Evolutionary conservation across 306 rosid genomes (phyloP), one percentile per base, ranked within the genome.

Genomic region (Castanea sativa): DNA sequence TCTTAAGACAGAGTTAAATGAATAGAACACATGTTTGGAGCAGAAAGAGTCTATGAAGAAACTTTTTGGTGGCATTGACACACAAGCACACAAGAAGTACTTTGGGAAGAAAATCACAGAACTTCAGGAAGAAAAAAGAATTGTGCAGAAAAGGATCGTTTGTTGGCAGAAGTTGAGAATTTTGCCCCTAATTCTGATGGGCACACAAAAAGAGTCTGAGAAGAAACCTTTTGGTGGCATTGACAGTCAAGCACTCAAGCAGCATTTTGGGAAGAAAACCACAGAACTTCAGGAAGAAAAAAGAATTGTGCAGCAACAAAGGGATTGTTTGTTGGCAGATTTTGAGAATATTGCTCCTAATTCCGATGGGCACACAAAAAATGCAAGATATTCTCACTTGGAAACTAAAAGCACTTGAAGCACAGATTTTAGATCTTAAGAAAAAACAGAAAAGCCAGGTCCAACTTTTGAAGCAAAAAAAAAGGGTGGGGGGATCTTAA

Each of bases 121-220:
- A 86, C 92, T 89, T 57, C 94, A 92, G 85, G 90, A 90, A 71
- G 97, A 92, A 83, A 92, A 92, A 80, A 87, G 94, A 84, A 87
- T 69, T 53, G 87, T 83, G 75, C 94, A 92, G 94, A 92, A 79
- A 87, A 90, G 79, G 94, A 90, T 74, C 87, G 63, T 23, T 81
- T 92, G 81, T 82, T 87, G 83, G 88, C 35, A 25, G 16, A 21
- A 20, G 27, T 71, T 57, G 41, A 41, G 15, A 5, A 14, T 23
- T 67, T 38, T 58, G 27, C 60, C 60, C 60, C 76, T 7, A 38
- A 38, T 38, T 38, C 45, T 38, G 45, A 38, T 78, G 45, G 77
- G 85, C 84, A 92, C 45, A 38, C 45, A 38, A 38, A 38, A 38
- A 38, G 45, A 0, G 92, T 86, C 92, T 78, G 93, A 92, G 87